Conservation (phyloP, 75 land plant species). For the Chamaecyparis obtusa region DNA sequence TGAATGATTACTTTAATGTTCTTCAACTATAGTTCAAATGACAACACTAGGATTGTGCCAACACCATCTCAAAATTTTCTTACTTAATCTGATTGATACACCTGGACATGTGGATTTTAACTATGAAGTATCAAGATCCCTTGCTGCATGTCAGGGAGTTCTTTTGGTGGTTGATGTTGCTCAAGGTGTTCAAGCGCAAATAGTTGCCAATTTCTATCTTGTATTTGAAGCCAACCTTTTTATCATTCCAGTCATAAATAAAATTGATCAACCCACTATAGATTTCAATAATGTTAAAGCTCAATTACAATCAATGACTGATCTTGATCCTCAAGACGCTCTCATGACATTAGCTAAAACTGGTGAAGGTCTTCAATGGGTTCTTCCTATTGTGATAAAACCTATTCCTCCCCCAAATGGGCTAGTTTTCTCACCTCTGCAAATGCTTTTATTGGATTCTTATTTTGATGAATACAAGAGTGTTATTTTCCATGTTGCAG, state of each 20-base stretch:
- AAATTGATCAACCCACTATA: too few species aligned
- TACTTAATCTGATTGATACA: conserved; percentile 91
- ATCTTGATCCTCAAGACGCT: conserved; percentile 70
- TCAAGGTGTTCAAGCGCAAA: too few species aligned
- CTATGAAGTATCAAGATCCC: too few species aligned
- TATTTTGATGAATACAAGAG: conserved; percentile 97
- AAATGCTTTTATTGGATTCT: conserved; percentile 90
- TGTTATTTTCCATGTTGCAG: conserved; percentile 96
- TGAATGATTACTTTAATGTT: too few species aligned
- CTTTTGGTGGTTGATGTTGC: too few species aligned
- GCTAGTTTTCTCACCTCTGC: conserved; percentile 49
- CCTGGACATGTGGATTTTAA: conserved; percentile 99
- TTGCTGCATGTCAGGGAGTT: too few species aligned
- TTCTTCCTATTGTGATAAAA: conserved; percentile 92
- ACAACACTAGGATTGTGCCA: conserved; percentile 6
- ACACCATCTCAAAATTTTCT: conserved; percentile 23
- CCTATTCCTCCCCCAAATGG: conserved; percentile 87
- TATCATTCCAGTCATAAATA: too few species aligned
- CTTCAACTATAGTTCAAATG: conserved; percentile 29
- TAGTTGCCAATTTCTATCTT: too few species aligned
- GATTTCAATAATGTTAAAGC: too few species aligned
- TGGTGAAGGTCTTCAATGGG: conserved; percentile 82
- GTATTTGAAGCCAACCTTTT: too few species aligned
- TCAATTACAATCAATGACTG: conserved; percentile 90
- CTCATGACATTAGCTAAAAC: conserved; percentile 95